These are phyloP conservation scores for Pachysandra terminalis DNA, from an alignment of 164 flowering plant species.

Conservation along the genomic window DNA sequence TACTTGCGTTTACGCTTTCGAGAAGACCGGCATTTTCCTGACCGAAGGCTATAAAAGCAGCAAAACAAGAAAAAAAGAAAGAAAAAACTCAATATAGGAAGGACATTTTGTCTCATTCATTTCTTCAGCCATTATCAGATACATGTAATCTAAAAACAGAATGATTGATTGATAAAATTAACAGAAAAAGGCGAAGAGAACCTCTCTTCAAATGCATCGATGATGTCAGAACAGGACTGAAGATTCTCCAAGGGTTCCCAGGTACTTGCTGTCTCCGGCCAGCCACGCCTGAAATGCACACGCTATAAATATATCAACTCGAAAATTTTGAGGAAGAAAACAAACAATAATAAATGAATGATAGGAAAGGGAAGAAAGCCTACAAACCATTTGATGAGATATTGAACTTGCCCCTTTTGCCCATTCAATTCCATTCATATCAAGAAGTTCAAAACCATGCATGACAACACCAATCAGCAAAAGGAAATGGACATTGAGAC, in stretches of 20 bases:
- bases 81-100: background rate
- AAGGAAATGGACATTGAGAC: background rate
- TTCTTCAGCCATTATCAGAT: background rate
- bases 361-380: background rate
- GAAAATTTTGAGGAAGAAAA: background rate
- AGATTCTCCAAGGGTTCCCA: conserved; percentile 98
- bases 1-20: conserved; percentile 68
- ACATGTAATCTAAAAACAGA: background rate
- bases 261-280: conserved; percentile 95
- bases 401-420: conserved; percentile 68
- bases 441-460: background rate
- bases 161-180: no score
- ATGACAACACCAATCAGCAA: no score
- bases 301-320: no score
- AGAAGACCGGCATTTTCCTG: conserved; percentile 37
- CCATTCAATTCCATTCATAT: conserved; percentile 3
- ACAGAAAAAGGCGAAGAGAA: conserved; percentile 8
- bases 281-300: conserved; percentile 70
- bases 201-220: conserved; percentile 91
- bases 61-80: conserved; percentile 7
- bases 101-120: background rate
- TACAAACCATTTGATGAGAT: conserved; percentile 82
- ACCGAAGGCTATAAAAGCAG: conserved; percentile 31
- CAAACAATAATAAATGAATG: background rate
- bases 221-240: conserved; percentile 59